phyloP scores from a whole-genome alignment of 169 alveolate species.

The Cryptosporidium tyzzeri region DNA sequence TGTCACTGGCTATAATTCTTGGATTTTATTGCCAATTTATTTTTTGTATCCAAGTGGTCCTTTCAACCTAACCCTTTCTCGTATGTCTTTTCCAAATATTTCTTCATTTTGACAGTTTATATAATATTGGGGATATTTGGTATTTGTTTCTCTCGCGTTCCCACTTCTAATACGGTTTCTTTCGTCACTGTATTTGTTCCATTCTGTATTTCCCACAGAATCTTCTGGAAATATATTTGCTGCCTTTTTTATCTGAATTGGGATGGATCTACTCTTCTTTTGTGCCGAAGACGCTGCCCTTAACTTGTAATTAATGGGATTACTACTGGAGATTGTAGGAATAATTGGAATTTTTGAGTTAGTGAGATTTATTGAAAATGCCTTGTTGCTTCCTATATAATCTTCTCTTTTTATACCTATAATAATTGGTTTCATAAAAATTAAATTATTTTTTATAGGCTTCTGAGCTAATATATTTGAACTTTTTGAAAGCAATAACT shows the following conservation, averaged over 20 bases:
- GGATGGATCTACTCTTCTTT: neutral
- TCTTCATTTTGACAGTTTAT: neutral
- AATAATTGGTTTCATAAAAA: neutral
- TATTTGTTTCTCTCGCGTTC: neutral
- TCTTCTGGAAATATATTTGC: neutral
- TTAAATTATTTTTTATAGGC: too few species aligned
- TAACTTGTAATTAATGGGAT: neutral
- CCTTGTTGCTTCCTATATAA: too few species aligned
- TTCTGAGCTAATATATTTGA: neutral
- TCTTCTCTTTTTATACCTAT: neutral
- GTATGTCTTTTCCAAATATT: neutral
- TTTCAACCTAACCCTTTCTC: neutral
- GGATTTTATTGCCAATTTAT: neutral
- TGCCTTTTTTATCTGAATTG: neutral
- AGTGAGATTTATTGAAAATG: neutral
- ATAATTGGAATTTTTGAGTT: neutral
- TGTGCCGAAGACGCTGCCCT: neutral
- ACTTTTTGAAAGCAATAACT: neutral
- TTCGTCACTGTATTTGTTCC: neutral
- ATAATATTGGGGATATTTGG: too few species aligned
- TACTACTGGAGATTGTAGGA: neutral
- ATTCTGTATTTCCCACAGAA: neutral
- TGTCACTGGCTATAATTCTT: conserved; percentile 64
- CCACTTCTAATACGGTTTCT: neutral
- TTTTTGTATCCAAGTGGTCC: conserved; percentile 14